These are phyloP conservation scores for Fusarium sp. DNA, from an alignment of 2,329 filamentous ascomycete genomes.

Conservation along the genomic window DNA sequence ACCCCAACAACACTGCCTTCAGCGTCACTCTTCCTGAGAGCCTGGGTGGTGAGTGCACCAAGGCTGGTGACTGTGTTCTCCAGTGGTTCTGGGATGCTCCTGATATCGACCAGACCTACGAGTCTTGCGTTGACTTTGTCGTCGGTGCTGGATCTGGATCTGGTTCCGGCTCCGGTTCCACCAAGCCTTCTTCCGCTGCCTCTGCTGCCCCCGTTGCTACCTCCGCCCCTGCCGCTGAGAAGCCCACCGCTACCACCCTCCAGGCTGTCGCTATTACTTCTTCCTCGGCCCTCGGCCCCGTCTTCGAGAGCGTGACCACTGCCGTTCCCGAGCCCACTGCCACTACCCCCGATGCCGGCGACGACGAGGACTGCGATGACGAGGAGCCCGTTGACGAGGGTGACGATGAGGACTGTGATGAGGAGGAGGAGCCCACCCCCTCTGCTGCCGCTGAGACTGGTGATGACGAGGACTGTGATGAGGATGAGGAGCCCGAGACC, in stretches of 20 bases:
- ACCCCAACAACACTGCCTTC: slow-evolving; percentile 58
- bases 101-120: slow-evolving; percentile 66
- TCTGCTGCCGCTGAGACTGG: slow-evolving; percentile 3
- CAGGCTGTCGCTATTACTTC: slow-evolving; percentile 11
- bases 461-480: slow-evolving; percentile 31
- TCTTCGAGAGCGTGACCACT: background rate
- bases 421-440: slow-evolving; percentile 4
- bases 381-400: background rate
- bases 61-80: slow-evolving; percentile 59
- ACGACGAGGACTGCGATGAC: background rate
- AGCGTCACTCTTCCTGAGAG: slow-evolving; percentile 61
- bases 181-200: slow-evolving; percentile 13
- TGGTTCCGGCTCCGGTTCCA: background rate
- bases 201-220: slow-evolving; percentile 3
- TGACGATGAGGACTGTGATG: slow-evolving; percentile 29
- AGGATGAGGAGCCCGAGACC: slow-evolving; percentile 10
- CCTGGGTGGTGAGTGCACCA: slow-evolving; percentile 55
- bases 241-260: slow-evolving; percentile 13
- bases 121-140: slow-evolving; percentile 67
- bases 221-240: slow-evolving; percentile 4
- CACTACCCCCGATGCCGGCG: slow-evolving; percentile 5
- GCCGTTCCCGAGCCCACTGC: slow-evolving; percentile 10
- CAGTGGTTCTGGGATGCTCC: slow-evolving; percentile 70
- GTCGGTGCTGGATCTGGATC: slow-evolving; percentile 18
- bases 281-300: background rate